A percentile compares a stretch with the other conserved stretches of the same genome.
Conservation (phyloP, 192 early-diverging fungal genomes). For the Podila horticola region DNA sequence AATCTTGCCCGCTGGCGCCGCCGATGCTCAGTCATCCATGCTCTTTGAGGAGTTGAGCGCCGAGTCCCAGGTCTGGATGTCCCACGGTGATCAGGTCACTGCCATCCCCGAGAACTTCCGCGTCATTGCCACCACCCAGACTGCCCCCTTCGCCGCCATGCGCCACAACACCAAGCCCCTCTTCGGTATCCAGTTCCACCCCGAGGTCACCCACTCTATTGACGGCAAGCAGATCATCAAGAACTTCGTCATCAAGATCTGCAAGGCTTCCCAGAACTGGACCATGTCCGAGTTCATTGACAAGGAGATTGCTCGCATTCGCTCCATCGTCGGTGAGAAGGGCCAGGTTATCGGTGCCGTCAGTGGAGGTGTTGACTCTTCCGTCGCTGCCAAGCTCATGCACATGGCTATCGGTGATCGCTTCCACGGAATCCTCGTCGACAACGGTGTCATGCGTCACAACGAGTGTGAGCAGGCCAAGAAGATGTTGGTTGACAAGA, state of each 20-base stretch:
- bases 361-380: conserved; percentile 96
- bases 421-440: conserved; percentile 98
- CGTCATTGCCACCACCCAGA: conserved; percentile 86
- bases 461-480: conserved; percentile 93
- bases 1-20: conserved; percentile 55
- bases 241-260: conserved; percentile 96
- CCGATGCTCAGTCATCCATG: conserved; percentile 35
- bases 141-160: conserved; percentile 92
- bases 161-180: conserved; percentile 82
- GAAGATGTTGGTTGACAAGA: conserved; percentile 84
- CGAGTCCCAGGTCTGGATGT: conserved; percentile 91
- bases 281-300: conserved; percentile 97
- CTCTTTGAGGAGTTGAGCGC: conserved; percentile 33
- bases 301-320: conserved; percentile 96
- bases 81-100: conserved; percentile 95
- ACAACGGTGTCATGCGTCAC: conserved; percentile 99
- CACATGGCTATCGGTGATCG: conserved; percentile 97
- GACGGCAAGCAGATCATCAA: conserved; percentile 82
- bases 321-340: conserved; percentile 87
- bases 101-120: conserved; percentile 83
- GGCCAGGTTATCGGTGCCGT: conserved; percentile 98
- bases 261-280: conserved; percentile 87
- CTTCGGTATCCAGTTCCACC: conserved; percentile 99
- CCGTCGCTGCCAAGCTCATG: conserved; percentile 97
- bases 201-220: conserved; percentile 98